These are phyloP conservation scores for Kodamaea plutei DNA, from an alignment of 1,139 yeast species.

Conservation along the genomic window DNA sequence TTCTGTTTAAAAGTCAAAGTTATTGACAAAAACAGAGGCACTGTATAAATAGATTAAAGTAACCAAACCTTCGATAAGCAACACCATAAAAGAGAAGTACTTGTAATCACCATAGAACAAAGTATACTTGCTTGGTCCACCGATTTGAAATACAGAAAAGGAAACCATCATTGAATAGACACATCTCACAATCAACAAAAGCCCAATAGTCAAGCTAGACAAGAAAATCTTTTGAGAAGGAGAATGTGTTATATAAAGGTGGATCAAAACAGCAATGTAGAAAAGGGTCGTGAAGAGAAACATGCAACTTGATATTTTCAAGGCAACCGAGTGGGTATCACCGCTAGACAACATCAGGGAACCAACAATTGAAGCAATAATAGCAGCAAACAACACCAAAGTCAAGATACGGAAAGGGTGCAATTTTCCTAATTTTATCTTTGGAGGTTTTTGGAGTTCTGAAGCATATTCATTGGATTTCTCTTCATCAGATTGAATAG, in stretches of 20 bases:
- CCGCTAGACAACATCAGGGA: constrained; percentile 6
- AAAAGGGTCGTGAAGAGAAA: constrained; percentile 12
- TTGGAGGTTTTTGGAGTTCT: neutral
- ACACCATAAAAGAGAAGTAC: constrained; percentile 18
- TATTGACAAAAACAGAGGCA: constrained; percentile 27
- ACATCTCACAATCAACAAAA: constrained; percentile 13
- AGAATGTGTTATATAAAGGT: constrained; percentile 13
- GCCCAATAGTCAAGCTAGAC: neutral
- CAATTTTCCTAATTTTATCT: neutral
- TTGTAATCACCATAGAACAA: constrained; percentile 19
- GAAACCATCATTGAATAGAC: constrained; percentile 15
- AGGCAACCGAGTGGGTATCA: constrained; percentile 1
- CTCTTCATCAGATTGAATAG: neutral
- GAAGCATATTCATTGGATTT: neutral
- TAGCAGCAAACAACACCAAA: constrained; percentile 12
- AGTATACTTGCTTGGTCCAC: constrained; percentile 13
- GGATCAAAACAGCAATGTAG: constrained; percentile 5
- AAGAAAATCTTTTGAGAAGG: constrained; percentile 1
- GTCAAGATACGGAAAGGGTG: constrained; percentile 13
- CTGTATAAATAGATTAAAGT: constrained; percentile 10
- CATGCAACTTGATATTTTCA: constrained; percentile 15
- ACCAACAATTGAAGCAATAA: constrained; percentile 14
- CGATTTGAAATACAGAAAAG: constrained; percentile 14
- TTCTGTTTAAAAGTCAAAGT: no score
- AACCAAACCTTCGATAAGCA: constrained; percentile 10